Conservation (phyloP, 495 filamentous ascomycete species). For the Xylaria flabelliformis region DNA sequence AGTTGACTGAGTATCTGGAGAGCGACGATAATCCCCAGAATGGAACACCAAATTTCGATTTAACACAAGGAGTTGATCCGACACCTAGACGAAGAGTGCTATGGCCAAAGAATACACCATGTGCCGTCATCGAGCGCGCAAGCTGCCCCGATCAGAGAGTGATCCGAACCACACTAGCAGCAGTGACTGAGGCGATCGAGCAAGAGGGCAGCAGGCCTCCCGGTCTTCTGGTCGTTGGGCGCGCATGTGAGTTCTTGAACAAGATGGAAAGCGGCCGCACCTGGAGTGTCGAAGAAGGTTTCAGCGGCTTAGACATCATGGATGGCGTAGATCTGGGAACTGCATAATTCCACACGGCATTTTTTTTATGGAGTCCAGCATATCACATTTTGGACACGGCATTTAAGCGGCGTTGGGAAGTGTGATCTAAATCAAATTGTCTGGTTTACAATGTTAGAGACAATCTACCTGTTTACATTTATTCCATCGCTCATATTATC, state of each 20-base stretch:
- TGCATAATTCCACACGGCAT: slow-evolving; percentile 8
- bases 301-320: slow-evolving; percentile 66
- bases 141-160: slow-evolving; percentile 94
- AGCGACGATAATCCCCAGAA: slow-evolving; percentile 41
- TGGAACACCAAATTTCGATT: slow-evolving; percentile 28
- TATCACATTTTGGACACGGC: background rate
- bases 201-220: slow-evolving; percentile 89
- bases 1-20: slow-evolving; percentile 57
- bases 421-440: background rate
- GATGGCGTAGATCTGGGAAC: slow-evolving; percentile 35
- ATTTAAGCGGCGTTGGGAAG: background rate
- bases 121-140: slow-evolving; percentile 92
- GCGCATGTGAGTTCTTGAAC: slow-evolving; percentile 79
- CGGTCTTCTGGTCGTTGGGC: slow-evolving; percentile 86
- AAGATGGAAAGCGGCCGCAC: slow-evolving; percentile 57
- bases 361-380: background rate
- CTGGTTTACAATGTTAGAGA: slow-evolving; percentile 20
- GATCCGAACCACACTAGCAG: slow-evolving; percentile 80
- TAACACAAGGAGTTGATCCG: background rate
- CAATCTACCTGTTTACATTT: slow-evolving; percentile 17
- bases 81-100: slow-evolving; percentile 34
- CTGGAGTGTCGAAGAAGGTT: slow-evolving; percentile 93
- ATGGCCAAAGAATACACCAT: slow-evolving; percentile 70
- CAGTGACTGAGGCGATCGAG: slow-evolving; percentile 83
- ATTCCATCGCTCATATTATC: background rate